These are phyloP conservation scores for Moelleriella libera DNA, from an alignment of 2,329 filamentous ascomycete genomes.

Conservation along the genomic window DNA sequence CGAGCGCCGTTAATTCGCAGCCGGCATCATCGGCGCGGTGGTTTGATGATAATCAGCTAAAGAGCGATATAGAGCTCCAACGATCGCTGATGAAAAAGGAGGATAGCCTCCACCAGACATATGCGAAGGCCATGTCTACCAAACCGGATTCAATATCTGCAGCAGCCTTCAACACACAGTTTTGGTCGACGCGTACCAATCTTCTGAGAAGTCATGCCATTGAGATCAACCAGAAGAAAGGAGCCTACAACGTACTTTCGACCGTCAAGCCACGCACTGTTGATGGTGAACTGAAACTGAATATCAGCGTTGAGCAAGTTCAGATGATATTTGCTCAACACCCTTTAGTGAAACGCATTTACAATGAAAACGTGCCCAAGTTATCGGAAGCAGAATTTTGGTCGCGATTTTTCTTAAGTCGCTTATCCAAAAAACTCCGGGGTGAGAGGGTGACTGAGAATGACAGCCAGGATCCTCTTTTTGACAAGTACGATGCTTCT, in stretches of 20 bases:
- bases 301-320: constrained; percentile 82
- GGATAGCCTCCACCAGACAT: constrained; percentile 61
- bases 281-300: constrained; percentile 53
- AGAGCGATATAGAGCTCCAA: constrained; percentile 68
- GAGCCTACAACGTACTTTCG: constrained; percentile 86
- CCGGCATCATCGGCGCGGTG: constrained; percentile 41
- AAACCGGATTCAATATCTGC: constrained; percentile 76
- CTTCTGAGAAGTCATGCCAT: constrained; percentile 82
- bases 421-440: constrained; percentile 78
- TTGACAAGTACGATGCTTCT: constrained; percentile 73
- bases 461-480: constrained; percentile 62
- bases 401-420: constrained; percentile 85
- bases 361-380: constrained; percentile 84
- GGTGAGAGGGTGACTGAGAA: constrained; percentile 73
- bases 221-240: constrained; percentile 72
- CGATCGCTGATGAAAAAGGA: constrained; percentile 79
- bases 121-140: constrained; percentile 68
- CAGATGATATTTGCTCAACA: constrained; percentile 89
- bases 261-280: constrained; percentile 57
- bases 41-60: constrained; percentile 71
- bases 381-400: constrained; percentile 74
- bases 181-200: constrained; percentile 84
- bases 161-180: constrained; percentile 75
- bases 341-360: constrained; percentile 76
- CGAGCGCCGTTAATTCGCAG: constrained; percentile 48